These are phyloP conservation scores for Oryza nivara DNA, from an alignment of 176 grass and related monocot genomes.

Conservation along the genomic window DNA sequence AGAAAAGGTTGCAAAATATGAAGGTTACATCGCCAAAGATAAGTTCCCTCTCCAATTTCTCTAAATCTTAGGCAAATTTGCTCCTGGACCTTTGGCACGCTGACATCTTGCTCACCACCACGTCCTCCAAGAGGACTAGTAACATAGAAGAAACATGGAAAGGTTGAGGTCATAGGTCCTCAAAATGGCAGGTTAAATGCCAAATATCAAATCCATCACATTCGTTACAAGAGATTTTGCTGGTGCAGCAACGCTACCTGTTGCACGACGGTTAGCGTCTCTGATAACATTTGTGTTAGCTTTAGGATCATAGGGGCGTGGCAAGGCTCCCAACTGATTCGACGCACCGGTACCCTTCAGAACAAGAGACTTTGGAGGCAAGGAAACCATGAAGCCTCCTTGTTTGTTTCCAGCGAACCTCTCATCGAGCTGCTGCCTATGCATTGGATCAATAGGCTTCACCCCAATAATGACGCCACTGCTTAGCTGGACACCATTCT, in stretches of 20 bases:
- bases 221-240: slow-evolving; percentile 76
- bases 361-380: slow-evolving; percentile 50
- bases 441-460: slow-evolving; percentile 73
- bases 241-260: slow-evolving; percentile 60
- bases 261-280: slow-evolving; percentile 45
- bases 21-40: slow-evolving; percentile 35
- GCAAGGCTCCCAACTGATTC: slow-evolving; percentile 54
- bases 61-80: slow-evolving; percentile 24
- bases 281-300: slow-evolving; percentile 41
- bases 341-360: slow-evolving; percentile 40
- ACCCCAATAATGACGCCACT: slow-evolving; percentile 82
- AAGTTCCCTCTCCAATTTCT: slow-evolving; percentile 23
- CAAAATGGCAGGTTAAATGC: slow-evolving; percentile 53
- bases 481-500: slow-evolving; percentile 73
- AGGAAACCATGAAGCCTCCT: slow-evolving; percentile 78
- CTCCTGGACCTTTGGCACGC: neutral
- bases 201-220: slow-evolving; percentile 87
- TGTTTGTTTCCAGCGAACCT: slow-evolving; percentile 48
- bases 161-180: neutral
- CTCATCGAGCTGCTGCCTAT: slow-evolving; percentile 66
- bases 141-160: slow-evolving; percentile 15
- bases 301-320: slow-evolving; percentile 56
- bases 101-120: neutral
- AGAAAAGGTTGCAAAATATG: slow-evolving; percentile 24
- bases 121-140: neutral